Base-by-base conservation (phyloP, 768 basidiomycete genomes). In the Leccinum obscurum region DNA sequence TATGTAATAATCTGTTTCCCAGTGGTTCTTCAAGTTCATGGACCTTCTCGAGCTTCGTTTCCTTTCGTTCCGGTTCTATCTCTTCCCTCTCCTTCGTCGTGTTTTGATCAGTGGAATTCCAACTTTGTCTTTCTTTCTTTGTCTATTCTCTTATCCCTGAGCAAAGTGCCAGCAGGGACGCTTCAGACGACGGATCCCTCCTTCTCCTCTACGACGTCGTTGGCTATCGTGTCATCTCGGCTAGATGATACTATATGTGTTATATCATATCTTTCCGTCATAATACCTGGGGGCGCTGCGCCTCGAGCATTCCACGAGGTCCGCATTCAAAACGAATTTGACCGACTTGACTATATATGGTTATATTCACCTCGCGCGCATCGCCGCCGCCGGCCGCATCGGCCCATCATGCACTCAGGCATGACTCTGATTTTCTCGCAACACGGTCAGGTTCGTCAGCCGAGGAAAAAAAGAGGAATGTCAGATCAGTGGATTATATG, bases 241-340 rank as follows among this genome's bases (percentile, higher is more conserved):
- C 37, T 69, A 72, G 70, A 73, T 72, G 65, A 20, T 20, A 54
- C 39, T n/a, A 39, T 39, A 39, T 37, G 13, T 37, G 35, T 37
- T 17, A 41, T 44, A 44, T 44, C 41, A 44, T 9, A 41, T 41
- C 41, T n/a, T 41, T n/a, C 37, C 15, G 6, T 44, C 41, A 44
- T 44, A 44, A n/a, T n/a, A 44, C n/a, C 41, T 20, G 41, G 41
- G 26, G 41, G 41, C 41, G 41, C 22, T 22, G 20, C 7, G 64
- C 70, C 71, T 72, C 56, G 66, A 64, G 65, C 56, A 59, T 67
- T 67, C 70, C 72, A 74, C 62, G 71, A 68, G 70, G 72, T 53
- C 62, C 14, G 41, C 9, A 41, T 44, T 44, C 41, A n/a, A 44
- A 44, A 44, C 41, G 4, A 44, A 44, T 44, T 44, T 44, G 41